phyloP scores from a whole-genome alignment of 2,329 filamentous ascomycete genomes.

The Colletotrichum scovillei region DNA sequence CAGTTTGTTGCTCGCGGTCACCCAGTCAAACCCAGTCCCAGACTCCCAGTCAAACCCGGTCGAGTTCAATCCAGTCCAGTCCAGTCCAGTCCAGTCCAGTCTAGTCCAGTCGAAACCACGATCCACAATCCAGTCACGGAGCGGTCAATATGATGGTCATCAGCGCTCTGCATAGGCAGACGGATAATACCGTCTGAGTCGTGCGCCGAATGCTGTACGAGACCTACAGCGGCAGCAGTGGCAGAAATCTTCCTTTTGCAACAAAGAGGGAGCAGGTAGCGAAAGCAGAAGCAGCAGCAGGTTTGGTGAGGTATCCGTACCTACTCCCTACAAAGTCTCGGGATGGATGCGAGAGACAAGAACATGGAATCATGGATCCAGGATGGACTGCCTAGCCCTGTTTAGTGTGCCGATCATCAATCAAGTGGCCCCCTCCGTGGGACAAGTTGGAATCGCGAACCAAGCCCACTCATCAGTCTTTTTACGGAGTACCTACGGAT shows the following conservation, averaged over 20 bases:
- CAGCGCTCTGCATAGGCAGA: not conserved
- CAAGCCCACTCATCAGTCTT: not conserved
- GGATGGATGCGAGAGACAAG: not conserved
- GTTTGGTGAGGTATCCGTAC: not conserved
- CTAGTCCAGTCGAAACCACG: not conserved
- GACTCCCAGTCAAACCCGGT: too few relatives aligned
- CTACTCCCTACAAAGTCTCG: too few relatives aligned
- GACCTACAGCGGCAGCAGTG: too few relatives aligned
- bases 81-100: not conserved
- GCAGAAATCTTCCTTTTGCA: too few relatives aligned
- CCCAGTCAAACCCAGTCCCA: too few relatives aligned
- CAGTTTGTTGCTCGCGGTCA: not conserved
- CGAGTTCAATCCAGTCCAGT: too few relatives aligned
- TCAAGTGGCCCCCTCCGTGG: slow-evolving; percentile 7
- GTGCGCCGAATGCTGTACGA: too few relatives aligned
- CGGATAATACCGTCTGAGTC: not conserved
- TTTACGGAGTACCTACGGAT: not conserved
- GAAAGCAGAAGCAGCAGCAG: not conserved
- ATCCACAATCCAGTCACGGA: not conserved
- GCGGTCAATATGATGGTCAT: not conserved
- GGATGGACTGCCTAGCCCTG: slow-evolving; percentile 18
- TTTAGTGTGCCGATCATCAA: slow-evolving; percentile 27
- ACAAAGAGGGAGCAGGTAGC: not conserved
- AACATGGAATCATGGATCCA: slow-evolving; percentile 20
- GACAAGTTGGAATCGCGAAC: slow-evolving; percentile 7